Conservation (phyloP, 805 yeast species). For the Kodamaea kaohsiungensis region DNA sequence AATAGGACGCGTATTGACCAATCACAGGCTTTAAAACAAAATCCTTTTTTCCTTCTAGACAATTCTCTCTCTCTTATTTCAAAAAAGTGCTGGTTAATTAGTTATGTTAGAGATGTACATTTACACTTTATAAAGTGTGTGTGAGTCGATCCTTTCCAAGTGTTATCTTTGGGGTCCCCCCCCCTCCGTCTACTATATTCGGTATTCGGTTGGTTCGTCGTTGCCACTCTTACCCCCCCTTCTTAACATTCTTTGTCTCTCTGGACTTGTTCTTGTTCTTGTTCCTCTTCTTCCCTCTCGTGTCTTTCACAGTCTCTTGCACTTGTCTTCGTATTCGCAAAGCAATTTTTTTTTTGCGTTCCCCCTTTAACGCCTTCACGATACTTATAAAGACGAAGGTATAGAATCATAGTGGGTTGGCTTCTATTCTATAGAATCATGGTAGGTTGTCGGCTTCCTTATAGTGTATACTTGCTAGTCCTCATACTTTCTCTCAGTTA, state of each 20-base stretch:
- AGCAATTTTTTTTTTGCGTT: background rate
- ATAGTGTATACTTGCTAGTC: background rate
- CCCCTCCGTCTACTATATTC: too few relatives aligned
- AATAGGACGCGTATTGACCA: constrained; percentile 6
- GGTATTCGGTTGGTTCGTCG: too few relatives aligned
- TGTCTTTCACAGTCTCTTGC: background rate
- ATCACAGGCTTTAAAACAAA: constrained; percentile 2
- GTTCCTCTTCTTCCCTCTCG: background rate
- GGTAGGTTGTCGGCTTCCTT: background rate
- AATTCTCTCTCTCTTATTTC: constrained; percentile 1
- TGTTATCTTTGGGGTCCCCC: too few relatives aligned
- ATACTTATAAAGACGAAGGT: background rate
- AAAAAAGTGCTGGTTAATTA: background rate
- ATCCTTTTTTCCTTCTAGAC: constrained; percentile 6
- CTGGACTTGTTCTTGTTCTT: too few relatives aligned
- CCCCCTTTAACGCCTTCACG: background rate
- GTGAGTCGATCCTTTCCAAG: too few relatives aligned
- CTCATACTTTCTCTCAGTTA: too few relatives aligned
- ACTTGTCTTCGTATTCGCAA: background rate
- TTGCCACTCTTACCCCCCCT: too few relatives aligned
- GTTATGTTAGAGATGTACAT: background rate
- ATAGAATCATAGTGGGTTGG: background rate
- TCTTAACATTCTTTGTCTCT: too few relatives aligned
- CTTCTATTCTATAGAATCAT: too few relatives aligned
- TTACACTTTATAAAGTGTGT: too few relatives aligned